Evolutionary conservation across 1,284 basidiomycete species (phyloP).

Genomic region (Rhodotorula mucilaginosa): DNA sequence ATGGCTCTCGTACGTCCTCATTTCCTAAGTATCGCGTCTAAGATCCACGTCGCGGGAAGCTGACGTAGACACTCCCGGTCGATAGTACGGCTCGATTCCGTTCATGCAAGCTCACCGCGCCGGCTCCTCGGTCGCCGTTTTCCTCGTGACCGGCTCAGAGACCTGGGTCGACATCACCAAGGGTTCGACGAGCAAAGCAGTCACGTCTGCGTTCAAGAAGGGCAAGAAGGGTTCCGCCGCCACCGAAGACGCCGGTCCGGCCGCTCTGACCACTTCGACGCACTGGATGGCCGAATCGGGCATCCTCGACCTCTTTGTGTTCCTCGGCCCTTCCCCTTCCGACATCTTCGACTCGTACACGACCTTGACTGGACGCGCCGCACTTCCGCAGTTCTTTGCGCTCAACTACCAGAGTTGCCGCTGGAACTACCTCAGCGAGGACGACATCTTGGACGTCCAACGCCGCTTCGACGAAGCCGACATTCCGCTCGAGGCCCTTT

Average conservation of each 20-base stretch:
- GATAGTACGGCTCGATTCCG: slow-evolving; percentile 77
- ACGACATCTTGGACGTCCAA: slow-evolving; percentile 85
- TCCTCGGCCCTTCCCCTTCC: slow-evolving; percentile 80
- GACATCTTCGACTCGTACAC: slow-evolving; percentile 85
- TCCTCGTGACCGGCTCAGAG: slow-evolving; percentile 88
- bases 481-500: slow-evolving; percentile 94
- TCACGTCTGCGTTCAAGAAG: slow-evolving; percentile 37
- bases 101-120: slow-evolving; percentile 86
- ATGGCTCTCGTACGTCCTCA: slow-evolving; percentile 63
- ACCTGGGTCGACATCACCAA: slow-evolving; percentile 86
- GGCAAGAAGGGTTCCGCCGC: slow-evolving; percentile 1
- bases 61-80: no score
- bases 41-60: no score
- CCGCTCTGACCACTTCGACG: slow-evolving; percentile 62
- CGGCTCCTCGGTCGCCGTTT: slow-evolving; percentile 77
- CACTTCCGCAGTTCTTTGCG: slow-evolving; percentile 84
- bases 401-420: slow-evolving; percentile 96
- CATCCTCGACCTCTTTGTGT: slow-evolving; percentile 88
- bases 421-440: slow-evolving; percentile 94
- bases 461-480: slow-evolving; percentile 85
- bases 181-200: slow-evolving; percentile 57
- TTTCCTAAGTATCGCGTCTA: no score
- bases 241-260: slow-evolving; percentile 30
- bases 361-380: slow-evolving; percentile 75
- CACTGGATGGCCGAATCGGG: slow-evolving; percentile 98